phyloP scores from a whole-genome alignment of 805 yeast species.

The Maudiozyma barnettii region DNA sequence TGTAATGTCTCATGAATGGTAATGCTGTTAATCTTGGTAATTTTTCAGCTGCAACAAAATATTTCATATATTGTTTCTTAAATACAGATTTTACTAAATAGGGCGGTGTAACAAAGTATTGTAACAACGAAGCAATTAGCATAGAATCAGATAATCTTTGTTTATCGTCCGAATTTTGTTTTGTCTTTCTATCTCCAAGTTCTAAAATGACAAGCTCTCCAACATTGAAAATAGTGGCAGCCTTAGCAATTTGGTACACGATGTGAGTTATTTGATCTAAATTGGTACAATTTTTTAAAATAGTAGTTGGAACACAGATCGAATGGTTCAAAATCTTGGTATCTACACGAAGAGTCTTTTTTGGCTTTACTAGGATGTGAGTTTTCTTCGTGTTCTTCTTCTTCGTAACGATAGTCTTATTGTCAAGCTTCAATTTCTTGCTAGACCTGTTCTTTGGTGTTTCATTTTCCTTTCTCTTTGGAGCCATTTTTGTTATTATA shows the following conservation, averaged over 20 bases:
- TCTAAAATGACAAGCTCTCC: conserved; percentile 69
- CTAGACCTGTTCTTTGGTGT: not conserved
- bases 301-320: conserved; percentile 64
- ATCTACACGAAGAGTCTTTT: conserved; percentile 12
- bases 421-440: not conserved
- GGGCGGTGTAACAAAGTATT: conserved; percentile 78
- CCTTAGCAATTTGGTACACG: conserved; percentile 71
- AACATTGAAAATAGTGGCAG: conserved; percentile 59
- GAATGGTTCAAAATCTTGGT: conserved; percentile 34
- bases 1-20: conserved; percentile 53
- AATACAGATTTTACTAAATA: conserved; percentile 62
- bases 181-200: conserved; percentile 27
- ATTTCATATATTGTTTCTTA: conserved; percentile 34
- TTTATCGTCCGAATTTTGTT: conserved; percentile 5
- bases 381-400: not conserved
- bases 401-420: not conserved
- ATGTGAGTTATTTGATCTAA: conserved; percentile 65
- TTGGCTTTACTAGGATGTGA: conserved; percentile 7
- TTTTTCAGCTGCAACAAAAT: conserved; percentile 54
- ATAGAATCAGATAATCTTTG: conserved; percentile 32
- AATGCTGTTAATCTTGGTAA: conserved; percentile 64
- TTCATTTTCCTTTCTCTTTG: not conserved
- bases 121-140: conserved; percentile 59
- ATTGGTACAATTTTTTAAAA: conserved; percentile 51
- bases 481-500: not conserved